Conservation (phyloP, 805 yeast species). For the Teunomyces gatunensis region DNA sequence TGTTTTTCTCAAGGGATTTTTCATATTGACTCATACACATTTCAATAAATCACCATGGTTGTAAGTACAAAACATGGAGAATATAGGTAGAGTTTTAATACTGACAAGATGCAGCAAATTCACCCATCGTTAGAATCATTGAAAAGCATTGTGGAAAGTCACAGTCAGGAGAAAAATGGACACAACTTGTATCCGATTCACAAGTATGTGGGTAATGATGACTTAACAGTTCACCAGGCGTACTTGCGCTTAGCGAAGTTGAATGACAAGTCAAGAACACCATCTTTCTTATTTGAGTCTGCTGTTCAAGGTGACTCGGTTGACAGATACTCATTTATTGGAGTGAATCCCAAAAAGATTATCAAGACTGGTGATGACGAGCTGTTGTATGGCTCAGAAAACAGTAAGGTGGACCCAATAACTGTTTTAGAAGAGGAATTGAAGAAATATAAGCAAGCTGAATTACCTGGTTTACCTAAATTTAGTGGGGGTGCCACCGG, state of each 20-base stretch:
- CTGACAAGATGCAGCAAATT: slow-evolving; percentile 19
- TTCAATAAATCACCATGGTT: slow-evolving; percentile 13
- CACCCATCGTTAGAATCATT: slow-evolving; percentile 39
- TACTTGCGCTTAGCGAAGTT: slow-evolving; percentile 79
- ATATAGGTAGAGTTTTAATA: background rate
- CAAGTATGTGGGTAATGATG: slow-evolving; percentile 69
- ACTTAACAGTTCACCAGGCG: slow-evolving; percentile 86
- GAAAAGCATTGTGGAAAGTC: slow-evolving; percentile 20
- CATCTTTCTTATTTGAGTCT: slow-evolving; percentile 83
- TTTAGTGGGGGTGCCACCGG: slow-evolving; percentile 97
- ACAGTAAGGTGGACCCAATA: slow-evolving; percentile 74
- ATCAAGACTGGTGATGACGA: slow-evolving; percentile 77
- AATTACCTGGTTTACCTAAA: slow-evolving; percentile 76
- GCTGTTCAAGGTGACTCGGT: slow-evolving; percentile 87
- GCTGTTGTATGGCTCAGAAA: slow-evolving; percentile 21
- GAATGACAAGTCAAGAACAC: slow-evolving; percentile 46
- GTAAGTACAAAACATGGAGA: slow-evolving; percentile 18
- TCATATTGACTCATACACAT: slow-evolving; percentile 4
- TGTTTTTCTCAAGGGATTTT: background rate
- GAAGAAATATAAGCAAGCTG: slow-evolving; percentile 61
- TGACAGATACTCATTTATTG: slow-evolving; percentile 89
- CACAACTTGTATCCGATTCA: slow-evolving; percentile 82
- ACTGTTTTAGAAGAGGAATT: slow-evolving; percentile 71
- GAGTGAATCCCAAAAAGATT: slow-evolving; percentile 76
- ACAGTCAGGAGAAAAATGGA: slow-evolving; percentile 9